Percentiles rank a stretch among this genome's conserved stretches.
Evolutionary conservation across 768 basidiomycete species (phyloP).

Genomic region (Suillus paluster): DNA sequence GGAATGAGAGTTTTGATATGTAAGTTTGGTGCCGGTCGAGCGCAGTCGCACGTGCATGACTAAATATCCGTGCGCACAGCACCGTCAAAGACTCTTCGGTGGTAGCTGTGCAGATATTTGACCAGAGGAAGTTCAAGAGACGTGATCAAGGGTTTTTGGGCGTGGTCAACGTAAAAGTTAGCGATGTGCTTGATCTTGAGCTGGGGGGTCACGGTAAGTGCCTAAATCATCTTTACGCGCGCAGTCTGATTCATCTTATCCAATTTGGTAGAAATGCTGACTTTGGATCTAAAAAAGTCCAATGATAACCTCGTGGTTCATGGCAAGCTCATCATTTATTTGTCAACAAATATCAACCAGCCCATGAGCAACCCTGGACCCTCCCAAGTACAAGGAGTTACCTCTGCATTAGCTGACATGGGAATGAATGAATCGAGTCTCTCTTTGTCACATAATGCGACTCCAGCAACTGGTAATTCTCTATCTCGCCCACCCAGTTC

Average conservation of each 20-base stretch:
- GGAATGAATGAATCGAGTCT: conserved; percentile 61
- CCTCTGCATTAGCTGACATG: conserved; percentile 63
- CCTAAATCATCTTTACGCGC: conserved; percentile 9
- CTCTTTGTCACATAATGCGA: conserved; percentile 56
- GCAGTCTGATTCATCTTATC: conserved; percentile 6
- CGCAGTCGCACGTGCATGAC: neutral
- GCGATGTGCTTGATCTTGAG: conserved; percentile 90
- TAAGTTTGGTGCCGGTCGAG: conserved; percentile 41
- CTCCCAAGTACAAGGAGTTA: conserved; percentile 65
- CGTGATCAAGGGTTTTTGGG: conserved; percentile 98
- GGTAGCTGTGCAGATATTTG: conserved; percentile 97
- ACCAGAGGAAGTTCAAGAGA: conserved; percentile 99
- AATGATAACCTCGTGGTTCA: conserved; percentile 98
- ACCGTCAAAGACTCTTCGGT: conserved; percentile 98
- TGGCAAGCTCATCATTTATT: conserved; percentile 95
- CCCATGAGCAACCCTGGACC: conserved; percentile 88
- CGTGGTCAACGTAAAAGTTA: conserved; percentile 93
- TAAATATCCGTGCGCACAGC: conserved; percentile 43
- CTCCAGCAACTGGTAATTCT: conserved; percentile 37
- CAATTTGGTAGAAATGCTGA: conserved; percentile 81
- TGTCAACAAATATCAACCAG: conserved; percentile 87
- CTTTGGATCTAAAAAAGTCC: conserved; percentile 96
- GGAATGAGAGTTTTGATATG: conserved; percentile 99
- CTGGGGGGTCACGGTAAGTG: conserved; percentile 88
- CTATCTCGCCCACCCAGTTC: conserved; percentile 71